Base-by-base conservation (phyloP, 345 rosid species). In the Hibiscus mutabilis region DNA sequence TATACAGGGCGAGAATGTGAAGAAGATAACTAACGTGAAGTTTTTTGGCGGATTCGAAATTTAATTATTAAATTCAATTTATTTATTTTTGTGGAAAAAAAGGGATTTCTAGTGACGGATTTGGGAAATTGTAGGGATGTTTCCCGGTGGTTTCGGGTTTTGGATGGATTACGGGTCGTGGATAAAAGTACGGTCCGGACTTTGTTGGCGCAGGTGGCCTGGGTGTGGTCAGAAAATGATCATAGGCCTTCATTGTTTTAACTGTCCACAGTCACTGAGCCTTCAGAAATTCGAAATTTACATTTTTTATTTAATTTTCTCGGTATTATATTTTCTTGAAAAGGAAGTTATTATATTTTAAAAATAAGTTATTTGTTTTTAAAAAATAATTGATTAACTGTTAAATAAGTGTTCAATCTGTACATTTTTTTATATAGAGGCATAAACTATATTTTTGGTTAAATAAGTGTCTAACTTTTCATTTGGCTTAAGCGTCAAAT, bases 121-220 rank as follows among this genome's bases (percentile, higher is more conserved):
- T 2, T 6, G 16, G 57, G 18, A 15, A 25, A 24, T 47, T 9
- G 59, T 68, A 29, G 4, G 22, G 44, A 10, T 44, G 35, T 22
- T 66, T 66, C 58, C 25, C 1, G 70, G 83, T 21, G 44, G 68
- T 76, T 78, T 78, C 82, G 44, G 19, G 25, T 4, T 65, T 73
- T 80, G 76, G 75, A 42, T 9, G 58, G 40, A 44, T 51, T 49
- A 8, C 24, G 22, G 16, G 37, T 40, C 55, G 67, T 15, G 69
- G 72, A 59, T 79, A 71, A 76, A 76, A 15, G 78, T 76, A 76
- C 80, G 2, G 16, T 27, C 59, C 11, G 60, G 58, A n/a, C 0
- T 64, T 40, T 63, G 18, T 24, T 14, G 70, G 49, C 21, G 57
- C 27, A 25, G 3, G 58, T 47, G 58, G 27, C 1, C 1, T 25